Base-by-base conservation (phyloP, 257 asterid genomes). In the Solanum bulbocastanum region DNA sequence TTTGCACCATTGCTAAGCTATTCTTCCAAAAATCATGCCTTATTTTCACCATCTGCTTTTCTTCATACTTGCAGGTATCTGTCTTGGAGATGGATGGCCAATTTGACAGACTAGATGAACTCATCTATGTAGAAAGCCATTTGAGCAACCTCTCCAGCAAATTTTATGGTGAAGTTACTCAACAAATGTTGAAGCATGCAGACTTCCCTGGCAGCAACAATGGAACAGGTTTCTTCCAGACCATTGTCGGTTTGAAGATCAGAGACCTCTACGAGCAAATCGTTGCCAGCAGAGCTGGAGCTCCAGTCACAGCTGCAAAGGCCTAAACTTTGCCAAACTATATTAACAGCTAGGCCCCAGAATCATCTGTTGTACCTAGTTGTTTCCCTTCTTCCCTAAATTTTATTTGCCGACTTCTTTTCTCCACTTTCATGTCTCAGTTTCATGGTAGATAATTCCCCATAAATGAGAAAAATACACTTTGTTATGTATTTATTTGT, bases 141-240 rank as follows among this genome's bases (percentile, higher is more conserved):
- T 88, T 97, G 89, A 97, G 99, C 95, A 96, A 92, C 96, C 92
- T 96, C 66, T 97, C 99, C 8, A 90, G 93, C 65, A 97, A 97
- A 89, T 97, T 97, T 93, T 97, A 97, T n/a, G 99, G 99, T 22
- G 99, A 97, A 84, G 95, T 97, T 10, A 97, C 99, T 5, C 99
- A 97, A 87, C 99, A 97, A 91, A 96, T 97, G 98, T 83, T 97
- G 93, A 97, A 97, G 91, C 98, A 94, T 52, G 86, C 99, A 0
- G 98, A 97, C 82, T 97, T 97, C 92, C 99, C 99, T 0, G 99
- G 99, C 9, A 97, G 99, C 96, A 97, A 93, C 94, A 97, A 97
- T 39, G 99, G 99, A 16, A 96, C 99, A 1, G 99, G 99, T 49
- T 96, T 97, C 30, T 97, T 97, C 94, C 99, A 97, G 79, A 97